A percentile compares a stretch with the other conserved stretches of the same genome.
Evolutionary conservation across 768 basidiomycete species (phyloP).

Genomic region (Coprinopsis sp.): DNA sequence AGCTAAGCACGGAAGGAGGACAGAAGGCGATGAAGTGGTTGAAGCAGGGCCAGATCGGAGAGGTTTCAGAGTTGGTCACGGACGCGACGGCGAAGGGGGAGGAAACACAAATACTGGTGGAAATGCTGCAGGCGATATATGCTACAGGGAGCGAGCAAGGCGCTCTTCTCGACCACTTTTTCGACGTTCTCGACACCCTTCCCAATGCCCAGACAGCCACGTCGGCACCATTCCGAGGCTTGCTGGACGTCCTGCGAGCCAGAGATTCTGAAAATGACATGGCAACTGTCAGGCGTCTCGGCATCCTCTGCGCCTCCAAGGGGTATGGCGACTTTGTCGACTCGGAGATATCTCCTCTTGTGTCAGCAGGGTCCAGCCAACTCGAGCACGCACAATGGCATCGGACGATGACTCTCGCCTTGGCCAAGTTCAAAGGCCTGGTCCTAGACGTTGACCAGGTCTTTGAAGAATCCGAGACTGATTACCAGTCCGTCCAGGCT

Average conservation of each 20-base stretch:
- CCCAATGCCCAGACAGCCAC: constrained; percentile 1
- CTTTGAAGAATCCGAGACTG: constrained; percentile 29
- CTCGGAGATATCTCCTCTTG: background rate
- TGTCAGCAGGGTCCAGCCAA: background rate
- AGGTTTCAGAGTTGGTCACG: background rate
- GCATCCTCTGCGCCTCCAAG: constrained; percentile 7
- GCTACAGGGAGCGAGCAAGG: background rate
- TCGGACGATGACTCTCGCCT: background rate
- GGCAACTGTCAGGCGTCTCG: background rate
- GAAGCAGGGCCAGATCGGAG: background rate
- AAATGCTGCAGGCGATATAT: background rate
- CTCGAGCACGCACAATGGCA: constrained; percentile 3
- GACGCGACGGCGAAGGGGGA: background rate
- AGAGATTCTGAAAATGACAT: background rate
- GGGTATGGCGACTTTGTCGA: constrained; percentile 9
- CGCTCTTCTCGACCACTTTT: background rate
- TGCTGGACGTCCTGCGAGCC: background rate
- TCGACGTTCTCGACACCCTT: constrained; percentile 1
- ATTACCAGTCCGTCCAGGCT: constrained; percentile 20
- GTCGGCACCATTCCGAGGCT: constrained; percentile 2
- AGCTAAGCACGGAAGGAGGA: background rate
- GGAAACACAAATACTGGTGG: background rate
- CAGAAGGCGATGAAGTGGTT: background rate
- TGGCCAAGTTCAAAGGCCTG: constrained; percentile 3
- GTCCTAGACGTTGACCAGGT: constrained; percentile 9